A percentile compares a stretch with the other conserved stretches of the same genome.
Conservation (phyloP, 306 rosid species). For the Pyrus communis region DNA sequence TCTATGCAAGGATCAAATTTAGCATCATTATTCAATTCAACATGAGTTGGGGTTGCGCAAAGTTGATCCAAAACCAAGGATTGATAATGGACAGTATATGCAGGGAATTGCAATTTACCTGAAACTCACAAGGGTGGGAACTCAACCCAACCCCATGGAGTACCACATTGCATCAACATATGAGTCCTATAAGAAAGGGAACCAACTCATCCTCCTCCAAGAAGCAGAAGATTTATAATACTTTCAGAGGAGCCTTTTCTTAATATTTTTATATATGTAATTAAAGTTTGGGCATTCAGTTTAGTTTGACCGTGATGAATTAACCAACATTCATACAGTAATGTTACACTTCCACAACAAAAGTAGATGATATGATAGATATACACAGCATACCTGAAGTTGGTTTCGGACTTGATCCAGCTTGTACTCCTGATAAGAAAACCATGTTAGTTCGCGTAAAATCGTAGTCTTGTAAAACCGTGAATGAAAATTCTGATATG, state of each 20-base stretch:
- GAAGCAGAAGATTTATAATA: background rate
- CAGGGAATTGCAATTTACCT: background rate
- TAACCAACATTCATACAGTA: background rate
- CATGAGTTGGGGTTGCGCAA: background rate
- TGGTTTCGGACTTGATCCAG: slow-evolving; percentile 76
- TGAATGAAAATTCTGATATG: background rate
- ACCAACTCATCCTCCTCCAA: background rate
- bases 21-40: background rate
- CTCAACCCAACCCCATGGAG: background rate
- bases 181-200: background rate
- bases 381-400: slow-evolving; percentile 63
- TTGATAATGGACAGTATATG: background rate
- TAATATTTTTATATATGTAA: background rate
- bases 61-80: background rate
- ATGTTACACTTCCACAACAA: background rate
- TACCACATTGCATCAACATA: background rate
- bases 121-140: background rate
- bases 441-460: slow-evolving; percentile 22
- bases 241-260: background rate
- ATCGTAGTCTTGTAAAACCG: background rate
- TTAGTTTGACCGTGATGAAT: background rate
- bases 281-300: background rate
- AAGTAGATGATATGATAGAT: background rate
- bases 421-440: slow-evolving; percentile 67
- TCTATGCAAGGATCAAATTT: background rate